phyloP scores from a whole-genome alignment of 164 flowering plant species.

The Tetracentron sinense region DNA sequence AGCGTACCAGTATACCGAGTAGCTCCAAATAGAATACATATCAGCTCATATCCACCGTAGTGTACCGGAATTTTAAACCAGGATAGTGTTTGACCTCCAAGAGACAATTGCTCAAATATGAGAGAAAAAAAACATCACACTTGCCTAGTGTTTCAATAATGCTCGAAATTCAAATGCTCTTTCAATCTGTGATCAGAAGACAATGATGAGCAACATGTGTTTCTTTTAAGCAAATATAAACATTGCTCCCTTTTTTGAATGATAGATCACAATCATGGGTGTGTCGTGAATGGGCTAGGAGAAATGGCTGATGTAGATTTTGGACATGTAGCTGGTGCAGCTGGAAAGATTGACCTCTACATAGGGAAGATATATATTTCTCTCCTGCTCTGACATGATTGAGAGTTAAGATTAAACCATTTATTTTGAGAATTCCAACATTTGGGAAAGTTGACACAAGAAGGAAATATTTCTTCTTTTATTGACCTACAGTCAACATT shows the following conservation, averaged over 20 bases:
- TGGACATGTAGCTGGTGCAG: constrained; percentile 96
- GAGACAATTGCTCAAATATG: no score
- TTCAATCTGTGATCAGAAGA: not conserved
- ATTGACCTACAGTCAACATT: no score
- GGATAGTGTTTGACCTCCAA: constrained; percentile 94
- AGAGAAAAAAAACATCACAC: constrained; percentile 92
- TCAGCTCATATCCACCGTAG: no score
- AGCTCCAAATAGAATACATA: no score
- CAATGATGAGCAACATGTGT: not conserved
- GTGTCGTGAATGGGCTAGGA: constrained; percentile 98
- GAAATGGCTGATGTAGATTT: constrained; percentile 99
- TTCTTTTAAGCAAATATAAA: not conserved
- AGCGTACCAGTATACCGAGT: no score
- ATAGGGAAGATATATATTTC: constrained; percentile 67
- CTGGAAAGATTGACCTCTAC: no score
- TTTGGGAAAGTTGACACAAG: not conserved
- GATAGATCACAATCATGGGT: constrained; percentile 99
- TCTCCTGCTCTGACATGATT: not conserved
- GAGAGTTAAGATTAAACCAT: no score
- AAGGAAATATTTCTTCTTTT: no score
- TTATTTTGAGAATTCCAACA: not conserved
- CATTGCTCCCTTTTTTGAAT: constrained; percentile 1
- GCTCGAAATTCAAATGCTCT: constrained; percentile 7
- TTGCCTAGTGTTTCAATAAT: constrained; percentile 97
- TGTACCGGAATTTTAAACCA: no score